Conservation (phyloP, 2,329 filamentous ascomycete genomes). For the Ophiostoma sp. region DNA sequence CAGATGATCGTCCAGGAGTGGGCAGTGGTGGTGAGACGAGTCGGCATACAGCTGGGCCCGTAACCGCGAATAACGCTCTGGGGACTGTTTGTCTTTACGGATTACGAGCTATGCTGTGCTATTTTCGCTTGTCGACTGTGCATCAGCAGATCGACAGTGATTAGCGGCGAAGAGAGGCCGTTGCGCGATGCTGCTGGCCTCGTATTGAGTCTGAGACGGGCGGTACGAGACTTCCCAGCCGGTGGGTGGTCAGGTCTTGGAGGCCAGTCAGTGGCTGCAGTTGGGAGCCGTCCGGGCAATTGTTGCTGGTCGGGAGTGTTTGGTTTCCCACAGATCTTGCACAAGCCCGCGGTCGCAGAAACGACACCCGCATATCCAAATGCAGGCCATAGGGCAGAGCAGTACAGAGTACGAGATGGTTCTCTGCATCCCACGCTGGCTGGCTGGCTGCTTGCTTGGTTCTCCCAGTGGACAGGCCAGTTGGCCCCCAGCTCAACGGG, state of each 20-base stretch:
- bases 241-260: not conserved
- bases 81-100: not conserved
- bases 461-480: not conserved
- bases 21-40: not conserved
- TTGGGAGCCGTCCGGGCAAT: not conserved
- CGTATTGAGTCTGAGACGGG: not conserved
- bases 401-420: not conserved
- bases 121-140: not conserved
- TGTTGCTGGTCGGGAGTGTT: not conserved
- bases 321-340: conserved; percentile 14
- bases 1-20: not conserved
- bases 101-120: not conserved
- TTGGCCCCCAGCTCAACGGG: not conserved
- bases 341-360: conserved; percentile 20
- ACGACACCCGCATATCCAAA: conserved; percentile 12
- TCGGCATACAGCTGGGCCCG: not conserved
- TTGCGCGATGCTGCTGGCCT: not conserved
- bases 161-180: not conserved
- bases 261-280: too few species aligned
- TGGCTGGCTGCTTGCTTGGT: not conserved
- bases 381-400: conserved; percentile 23
- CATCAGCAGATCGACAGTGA: not conserved
- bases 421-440: conserved; percentile 11
- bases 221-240: not conserved
- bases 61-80: not conserved